Base-by-base conservation (phyloP, 805 yeast genomes). In the Barnettozyma botsteinii region DNA sequence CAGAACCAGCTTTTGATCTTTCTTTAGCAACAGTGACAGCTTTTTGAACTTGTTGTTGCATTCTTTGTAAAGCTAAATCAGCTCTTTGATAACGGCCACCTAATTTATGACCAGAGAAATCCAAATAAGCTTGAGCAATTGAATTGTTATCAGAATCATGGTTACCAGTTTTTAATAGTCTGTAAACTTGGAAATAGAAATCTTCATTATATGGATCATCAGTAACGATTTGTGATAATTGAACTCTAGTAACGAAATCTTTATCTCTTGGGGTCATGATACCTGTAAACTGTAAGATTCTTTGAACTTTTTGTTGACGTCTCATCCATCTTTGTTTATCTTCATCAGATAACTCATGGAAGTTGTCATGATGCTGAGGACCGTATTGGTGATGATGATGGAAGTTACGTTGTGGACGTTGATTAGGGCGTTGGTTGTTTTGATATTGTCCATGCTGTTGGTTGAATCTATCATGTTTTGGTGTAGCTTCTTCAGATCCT, bases 141-240 rank as follows among this genome's bases (percentile, higher is more conserved):
- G 84, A 76, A 60, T 81, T 85, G 51, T 73, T 75, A 46, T 73
- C 76, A 4, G 79, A 70, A 22, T 69, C 67, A 31, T 56, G 53
- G 38, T 60, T 64, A 40, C 71, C 72, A 39, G 72, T 70, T 55
- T 81, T 81, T 48, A 85, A 69, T 48, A 83, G 77, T 54, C 89
- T 84, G 65, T 78, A 85, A 31, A 93, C 96, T 63, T 93, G 98
- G 56, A 82, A 86, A 59, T 93, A 93, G 57, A 91, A 93, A 67
- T 93, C 98, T 63, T 93, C 98, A 56, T 85, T 87, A 62, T 85
- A 86, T 12, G 98, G 98, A 63, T 93, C 98, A 41, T 89, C 97
- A 10, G 96, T 85, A 36, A 93, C 96, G 63, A 93, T 84, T 61
- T 89, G 96, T 36, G 96, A 87, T 48, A 93, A 73, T 64, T 93